A percentile compares a stretch with the other conserved stretches of the same genome.
phyloP scores from a whole-genome alignment of 1,139 yeast species.

The Kazachstania sp. region DNA sequence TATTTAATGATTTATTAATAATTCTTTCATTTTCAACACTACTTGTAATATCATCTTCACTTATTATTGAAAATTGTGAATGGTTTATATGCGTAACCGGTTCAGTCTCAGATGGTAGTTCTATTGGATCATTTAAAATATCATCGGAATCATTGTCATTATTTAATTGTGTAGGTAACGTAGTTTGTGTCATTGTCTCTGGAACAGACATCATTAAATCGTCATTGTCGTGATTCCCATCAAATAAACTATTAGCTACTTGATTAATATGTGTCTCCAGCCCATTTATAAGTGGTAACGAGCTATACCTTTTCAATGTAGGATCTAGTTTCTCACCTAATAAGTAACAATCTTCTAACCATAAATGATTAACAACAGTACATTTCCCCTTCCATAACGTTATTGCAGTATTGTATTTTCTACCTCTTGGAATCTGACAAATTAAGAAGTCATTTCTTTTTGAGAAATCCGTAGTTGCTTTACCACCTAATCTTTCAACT shows the following conservation, averaged over 20 bases:
- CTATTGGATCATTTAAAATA: neutral
- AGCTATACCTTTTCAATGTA: neutral
- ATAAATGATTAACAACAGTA: slow-evolving; percentile 60
- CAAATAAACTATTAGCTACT: neutral
- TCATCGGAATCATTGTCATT: neutral
- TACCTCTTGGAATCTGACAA: slow-evolving; percentile 59
- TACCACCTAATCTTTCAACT: slow-evolving; percentile 62
- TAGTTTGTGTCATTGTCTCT: neutral
- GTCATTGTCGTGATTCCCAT: neutral
- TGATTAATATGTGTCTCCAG: neutral
- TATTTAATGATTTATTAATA: neutral
- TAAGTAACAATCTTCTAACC: slow-evolving; percentile 66
- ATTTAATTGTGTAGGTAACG: neutral
- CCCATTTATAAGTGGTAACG: neutral
- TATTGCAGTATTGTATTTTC: slow-evolving; percentile 63
- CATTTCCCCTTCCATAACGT: slow-evolving; percentile 47
- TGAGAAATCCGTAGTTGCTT: slow-evolving; percentile 59
- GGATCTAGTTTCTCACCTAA: neutral
- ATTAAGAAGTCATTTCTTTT: slow-evolving; percentile 61
- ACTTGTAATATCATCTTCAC: neutral
- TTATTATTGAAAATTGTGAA: neutral
- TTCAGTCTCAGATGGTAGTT: neutral
- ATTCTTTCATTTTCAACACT: slow-evolving; percentile 1
- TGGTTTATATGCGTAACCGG: neutral
- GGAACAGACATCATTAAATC: neutral